Percentiles rank a stretch among this genome's conserved stretches.
phyloP scores from a whole-genome alignment of 1,284 basidiomycete genomes.

The Melampsora larici-populina region DNA sequence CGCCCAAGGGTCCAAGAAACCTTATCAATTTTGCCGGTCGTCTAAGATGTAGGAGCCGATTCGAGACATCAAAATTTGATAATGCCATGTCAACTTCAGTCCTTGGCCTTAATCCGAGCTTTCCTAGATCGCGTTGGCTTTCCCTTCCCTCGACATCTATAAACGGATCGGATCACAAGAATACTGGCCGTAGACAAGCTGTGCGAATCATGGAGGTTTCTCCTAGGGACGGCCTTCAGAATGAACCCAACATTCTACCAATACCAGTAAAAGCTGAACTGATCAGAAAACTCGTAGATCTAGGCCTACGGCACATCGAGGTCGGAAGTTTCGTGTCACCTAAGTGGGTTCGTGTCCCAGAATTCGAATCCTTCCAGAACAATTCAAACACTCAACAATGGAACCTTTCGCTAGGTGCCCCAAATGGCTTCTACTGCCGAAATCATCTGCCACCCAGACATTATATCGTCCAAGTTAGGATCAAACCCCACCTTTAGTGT shows the following conservation, averaged over 20 bases:
- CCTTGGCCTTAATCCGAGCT: too few relatives aligned
- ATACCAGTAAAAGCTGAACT: conserved; percentile 75
- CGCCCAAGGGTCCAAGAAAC: too few relatives aligned
- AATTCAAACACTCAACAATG: too few relatives aligned
- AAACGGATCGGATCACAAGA: too few relatives aligned
- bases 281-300: conserved; percentile 68
- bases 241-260: conserved; percentile 71
- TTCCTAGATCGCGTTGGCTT: too few relatives aligned
- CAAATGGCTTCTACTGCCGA: conserved; percentile 83
- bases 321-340: conserved; percentile 86
- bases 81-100: too few relatives aligned
- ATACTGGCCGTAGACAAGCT: not conserved
- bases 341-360: conserved; percentile 88
- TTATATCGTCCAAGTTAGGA: conserved; percentile 79
- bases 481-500: conserved; percentile 64
- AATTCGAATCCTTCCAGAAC: conserved; percentile 49
- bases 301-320: conserved; percentile 74
- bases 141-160: too few relatives aligned
- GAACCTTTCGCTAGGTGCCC: not conserved
- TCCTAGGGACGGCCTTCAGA: conserved; percentile 88
- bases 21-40: too few relatives aligned
- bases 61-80: too few relatives aligned
- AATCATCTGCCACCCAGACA: conserved; percentile 69
- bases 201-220: conserved; percentile 78
- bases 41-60: too few relatives aligned